Evolutionary conservation across 768 basidiomycete genomes (phyloP), one percentile per base, ranked within the genome.

Genomic region (Hysterangium stoloniferum): DNA sequence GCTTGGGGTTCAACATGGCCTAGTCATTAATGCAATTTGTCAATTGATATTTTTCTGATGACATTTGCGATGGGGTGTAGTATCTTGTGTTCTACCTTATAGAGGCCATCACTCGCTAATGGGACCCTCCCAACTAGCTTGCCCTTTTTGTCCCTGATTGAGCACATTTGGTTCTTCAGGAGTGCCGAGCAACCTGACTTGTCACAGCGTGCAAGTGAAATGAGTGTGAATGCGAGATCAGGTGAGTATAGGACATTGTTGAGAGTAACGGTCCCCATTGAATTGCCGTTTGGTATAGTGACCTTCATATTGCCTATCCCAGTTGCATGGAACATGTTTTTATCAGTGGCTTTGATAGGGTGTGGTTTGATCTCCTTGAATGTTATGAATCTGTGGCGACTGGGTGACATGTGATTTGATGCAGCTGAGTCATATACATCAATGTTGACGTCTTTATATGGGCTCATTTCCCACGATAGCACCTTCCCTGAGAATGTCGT

Each of bases 161-260:
- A 33, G 41, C 53, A 55, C 27, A 29, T 25, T 15, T 54, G 52
- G 17, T 52, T 53, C n/a, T 41, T 17, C 35, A 60, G 59, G 2
- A 45, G 12, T 4, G 48, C 35, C 0, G 54, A 24, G 40, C 61
- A 64, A 0, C 70, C 68, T 6, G 37, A 36, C 0, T 71, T 60
- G 43, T 71, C 68, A 9, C 72, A 61, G 19, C 55, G 31, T 4
- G 68, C 66, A 46, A 70, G 56, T 1, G 67, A 69, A 5, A 70
- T 54, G 1, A 72, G 59, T 11, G 66, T 71, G 50, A 66, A 69
- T 2, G 65, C 63, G 7, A 70, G 61, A 20, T 68, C 64, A 0
- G 66, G 69, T 6, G 67, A 62, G 47, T 70, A 69, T 6, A 64
- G 45, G 9, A 63, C 62, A 7, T 57, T 20, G 6, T 38, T 47